Conservation (phyloP, 768 basidiomycete genomes). For the Infundibulicybe gibba region DNA sequence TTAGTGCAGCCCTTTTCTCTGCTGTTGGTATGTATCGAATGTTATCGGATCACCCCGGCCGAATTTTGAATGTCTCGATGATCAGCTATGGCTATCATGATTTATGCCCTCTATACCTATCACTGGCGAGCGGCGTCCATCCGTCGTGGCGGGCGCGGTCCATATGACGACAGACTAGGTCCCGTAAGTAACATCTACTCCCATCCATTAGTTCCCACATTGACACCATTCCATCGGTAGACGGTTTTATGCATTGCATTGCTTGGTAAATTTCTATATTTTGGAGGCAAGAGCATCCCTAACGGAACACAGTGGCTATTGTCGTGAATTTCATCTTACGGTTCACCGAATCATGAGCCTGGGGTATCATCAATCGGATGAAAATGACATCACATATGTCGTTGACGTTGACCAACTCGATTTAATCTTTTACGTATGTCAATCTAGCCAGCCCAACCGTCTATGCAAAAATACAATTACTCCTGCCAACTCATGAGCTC, state of each 20-base stretch:
- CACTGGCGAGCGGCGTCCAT: constrained; percentile 97
- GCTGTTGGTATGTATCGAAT: constrained; percentile 66
- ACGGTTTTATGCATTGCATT: constrained; percentile 82
- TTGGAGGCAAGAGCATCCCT: not conserved
- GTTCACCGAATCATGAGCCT: constrained; percentile 39
- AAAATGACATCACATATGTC: too few relatives aligned
- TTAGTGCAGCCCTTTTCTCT: constrained; percentile 96
- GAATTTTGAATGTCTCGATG: constrained; percentile 7
- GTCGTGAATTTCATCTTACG: constrained; percentile 83
- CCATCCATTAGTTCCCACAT: not conserved
- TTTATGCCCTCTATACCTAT: constrained; percentile 92
- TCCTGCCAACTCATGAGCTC: not conserved
- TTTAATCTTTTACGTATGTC: too few relatives aligned
- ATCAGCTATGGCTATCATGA: constrained; percentile 93
- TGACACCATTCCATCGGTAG: constrained; percentile 30
- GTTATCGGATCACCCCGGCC: constrained; percentile 4
- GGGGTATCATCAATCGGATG: too few relatives aligned
- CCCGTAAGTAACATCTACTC: constrained; percentile 59
- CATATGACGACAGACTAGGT: constrained; percentile 94
- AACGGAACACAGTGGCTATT: constrained; percentile 59
- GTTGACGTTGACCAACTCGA: too few relatives aligned
- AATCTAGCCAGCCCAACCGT: not conserved
- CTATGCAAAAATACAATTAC: not conserved
- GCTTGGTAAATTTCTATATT: constrained; percentile 46
- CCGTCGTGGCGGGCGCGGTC: constrained; percentile 84